These are phyloP conservation scores for Talaromyces borbonicus DNA, from an alignment of 495 filamentous ascomycete species.

Conservation along the genomic window DNA sequence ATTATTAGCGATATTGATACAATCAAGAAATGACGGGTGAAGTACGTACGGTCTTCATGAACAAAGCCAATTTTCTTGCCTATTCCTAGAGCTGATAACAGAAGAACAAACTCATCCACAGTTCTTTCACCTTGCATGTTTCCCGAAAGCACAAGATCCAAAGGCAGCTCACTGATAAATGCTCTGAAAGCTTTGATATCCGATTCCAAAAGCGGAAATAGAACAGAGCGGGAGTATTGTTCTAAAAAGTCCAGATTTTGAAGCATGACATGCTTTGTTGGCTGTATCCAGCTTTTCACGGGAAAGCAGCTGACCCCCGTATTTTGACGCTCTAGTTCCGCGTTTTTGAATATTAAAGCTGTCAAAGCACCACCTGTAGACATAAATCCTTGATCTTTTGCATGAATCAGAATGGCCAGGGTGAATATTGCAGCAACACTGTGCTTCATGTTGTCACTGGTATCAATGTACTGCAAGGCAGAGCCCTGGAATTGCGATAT, in stretches of 20 bases:
- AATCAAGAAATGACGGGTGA: neutral
- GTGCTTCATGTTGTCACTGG: conserved; percentile 9
- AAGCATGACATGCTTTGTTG: conserved; percentile 28
- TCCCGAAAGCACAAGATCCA: conserved; percentile 30
- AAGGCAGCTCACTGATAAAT: conserved; percentile 44
- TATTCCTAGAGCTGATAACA: conserved; percentile 60
- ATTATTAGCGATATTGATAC: conserved; percentile 11
- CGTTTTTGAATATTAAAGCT: conserved; percentile 42
- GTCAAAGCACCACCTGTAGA: conserved; percentile 56
- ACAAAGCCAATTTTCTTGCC: conserved; percentile 73
- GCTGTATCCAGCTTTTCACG: conserved; percentile 22
- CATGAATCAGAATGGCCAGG: conserved; percentile 28
- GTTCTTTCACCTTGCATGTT: conserved; percentile 27
- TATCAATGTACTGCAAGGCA: conserved; percentile 2
- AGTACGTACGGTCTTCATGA: conserved; percentile 56
- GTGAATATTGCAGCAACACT: conserved; percentile 23
- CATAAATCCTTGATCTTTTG: conserved; percentile 45
- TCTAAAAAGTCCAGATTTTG: conserved; percentile 47
- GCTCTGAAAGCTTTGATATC: conserved; percentile 40
- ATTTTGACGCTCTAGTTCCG: conserved; percentile 15
- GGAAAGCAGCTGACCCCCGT: conserved; percentile 11
- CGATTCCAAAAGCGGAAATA: conserved; percentile 58
- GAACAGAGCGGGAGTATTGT: conserved; percentile 60
- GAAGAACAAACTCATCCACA: conserved; percentile 46
- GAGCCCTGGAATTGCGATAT: conserved; percentile 10